Evolutionary conservation across 1,284 basidiomycete species (phyloP), one percentile per base, ranked within the genome.

Genomic region (Melanopsichium pennsylvanicum): DNA sequence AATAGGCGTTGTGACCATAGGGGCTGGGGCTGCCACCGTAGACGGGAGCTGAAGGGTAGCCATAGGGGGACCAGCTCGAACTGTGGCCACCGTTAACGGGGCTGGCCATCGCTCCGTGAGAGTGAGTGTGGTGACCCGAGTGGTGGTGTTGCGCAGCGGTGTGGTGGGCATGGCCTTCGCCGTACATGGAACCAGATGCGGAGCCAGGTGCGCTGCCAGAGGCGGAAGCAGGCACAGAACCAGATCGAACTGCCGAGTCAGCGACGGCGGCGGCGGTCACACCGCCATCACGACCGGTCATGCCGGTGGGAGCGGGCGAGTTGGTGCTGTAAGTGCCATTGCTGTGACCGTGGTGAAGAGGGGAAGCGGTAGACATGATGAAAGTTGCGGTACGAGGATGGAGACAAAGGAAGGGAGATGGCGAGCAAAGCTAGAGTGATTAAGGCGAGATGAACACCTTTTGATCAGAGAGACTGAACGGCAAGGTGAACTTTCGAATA

Each of bases 281-380:
- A 31, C 59, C 66, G 35, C 41, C 58, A 36, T 69, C 66, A 10
- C 66, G 54, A 31, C 48, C 59, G 31, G 59, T 52, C 22, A 61
- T 38, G 35, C 57, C 57, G 34, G 55, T 42, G 9, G 67, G 67
- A 44, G 57, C 60, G 19, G 67, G 67, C 26, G 67, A 70, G 42
- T 70, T 70, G 51, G 67, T 51, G 44, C 38, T 52, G 35, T 70
- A 64, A 57, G 51, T 64, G 29, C 56, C 60, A 13, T 64, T 64
- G 60, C 57, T 40, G 45, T 70, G 67, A 37, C 67, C 67, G 25
- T 70, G 67, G 52, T 70, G 67, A 16, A 70, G 67, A n/a, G 67
- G 61, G 18, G 67, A 70, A 43, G 61, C 67, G 13, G 67, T 64
- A 33, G 67, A 70, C 67, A 70, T 70, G 40, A 26, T 54, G 41